Percentiles rank a stretch among this genome's conserved stretches.
phyloP scores from a whole-genome alignment of 1,139 yeast genomes.

The Kodamaea sp. region DNA sequence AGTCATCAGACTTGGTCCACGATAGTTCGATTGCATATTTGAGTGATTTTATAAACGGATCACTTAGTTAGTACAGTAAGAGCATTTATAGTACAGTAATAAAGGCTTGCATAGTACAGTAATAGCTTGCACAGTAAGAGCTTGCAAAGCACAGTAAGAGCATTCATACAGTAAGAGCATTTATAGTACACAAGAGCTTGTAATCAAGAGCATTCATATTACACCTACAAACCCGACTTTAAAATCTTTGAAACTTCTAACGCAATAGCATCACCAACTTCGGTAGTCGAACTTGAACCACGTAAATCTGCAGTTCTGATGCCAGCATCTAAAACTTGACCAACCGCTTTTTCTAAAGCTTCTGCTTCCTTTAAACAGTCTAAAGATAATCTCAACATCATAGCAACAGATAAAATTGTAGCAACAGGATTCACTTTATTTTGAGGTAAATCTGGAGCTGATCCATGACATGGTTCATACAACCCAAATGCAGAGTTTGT shows the following conservation, averaged over 20 bases:
- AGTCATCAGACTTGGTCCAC: neutral
- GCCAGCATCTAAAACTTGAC: conserved; percentile 74
- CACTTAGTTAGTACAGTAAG: no score
- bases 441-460: conserved; percentile 88
- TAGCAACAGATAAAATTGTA: conserved; percentile 89
- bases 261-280: conserved; percentile 92
- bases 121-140: neutral
- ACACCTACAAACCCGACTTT: conserved; percentile 7
- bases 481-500: conserved; percentile 90
- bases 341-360: conserved; percentile 86
- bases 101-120: no score
- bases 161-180: neutral
- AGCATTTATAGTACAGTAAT: neutral
- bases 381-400: conserved; percentile 92
- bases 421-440: conserved; percentile 95
- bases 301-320: conserved; percentile 88
- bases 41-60: conserved; percentile 31
- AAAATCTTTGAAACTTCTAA: conserved; percentile 63
- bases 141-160: neutral
- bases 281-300: conserved; percentile 73
- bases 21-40: conserved; percentile 34
- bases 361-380: conserved; percentile 80
- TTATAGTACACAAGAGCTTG: neutral
- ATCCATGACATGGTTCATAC: conserved; percentile 98
- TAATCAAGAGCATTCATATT: no score